Evolutionary conservation across 257 asterid genomes (phyloP).

Genomic region (Scutellaria minor): DNA sequence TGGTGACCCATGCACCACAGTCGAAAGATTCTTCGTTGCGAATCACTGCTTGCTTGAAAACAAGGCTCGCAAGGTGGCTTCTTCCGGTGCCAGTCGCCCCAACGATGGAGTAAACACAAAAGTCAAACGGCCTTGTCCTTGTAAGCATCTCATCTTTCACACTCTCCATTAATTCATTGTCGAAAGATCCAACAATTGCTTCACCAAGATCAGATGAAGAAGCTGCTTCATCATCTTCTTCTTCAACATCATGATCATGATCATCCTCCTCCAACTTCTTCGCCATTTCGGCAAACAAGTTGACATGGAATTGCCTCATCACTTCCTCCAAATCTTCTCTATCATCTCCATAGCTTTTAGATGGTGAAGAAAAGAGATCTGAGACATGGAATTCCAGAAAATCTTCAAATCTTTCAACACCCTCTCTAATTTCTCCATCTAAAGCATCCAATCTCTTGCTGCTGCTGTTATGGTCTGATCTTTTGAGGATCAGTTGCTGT

Average conservation of each 20-base stretch:
- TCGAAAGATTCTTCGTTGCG: background rate
- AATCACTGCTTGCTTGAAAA: background rate
- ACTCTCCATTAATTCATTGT: too few relatives aligned
- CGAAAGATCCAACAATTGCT: too few relatives aligned
- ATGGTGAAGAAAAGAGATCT: background rate
- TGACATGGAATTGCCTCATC: too few relatives aligned
- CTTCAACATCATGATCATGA: background rate
- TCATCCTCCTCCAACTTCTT: background rate
- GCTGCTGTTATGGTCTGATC: background rate
- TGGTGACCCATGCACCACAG: constrained; percentile 22
- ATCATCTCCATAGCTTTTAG: background rate
- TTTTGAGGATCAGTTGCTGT: background rate
- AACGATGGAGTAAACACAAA: too few relatives aligned
- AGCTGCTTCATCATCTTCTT: too few relatives aligned
- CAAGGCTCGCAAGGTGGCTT: background rate
- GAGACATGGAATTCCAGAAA: background rate
- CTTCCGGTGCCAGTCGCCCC: constrained; percentile 21
- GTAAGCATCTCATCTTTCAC: too few relatives aligned
- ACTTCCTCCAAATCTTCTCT: background rate
- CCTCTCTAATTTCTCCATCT: background rate
- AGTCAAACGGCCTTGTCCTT: too few relatives aligned
- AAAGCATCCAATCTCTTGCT: background rate
- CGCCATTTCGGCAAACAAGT: background rate
- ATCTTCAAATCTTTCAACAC: background rate
- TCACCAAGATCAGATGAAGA: too few relatives aligned